Evolutionary conservation across 2,329 filamentous ascomycete species (phyloP), one percentile per base, ranked within the genome.

Genomic region (Fusarium verrucosum): DNA sequence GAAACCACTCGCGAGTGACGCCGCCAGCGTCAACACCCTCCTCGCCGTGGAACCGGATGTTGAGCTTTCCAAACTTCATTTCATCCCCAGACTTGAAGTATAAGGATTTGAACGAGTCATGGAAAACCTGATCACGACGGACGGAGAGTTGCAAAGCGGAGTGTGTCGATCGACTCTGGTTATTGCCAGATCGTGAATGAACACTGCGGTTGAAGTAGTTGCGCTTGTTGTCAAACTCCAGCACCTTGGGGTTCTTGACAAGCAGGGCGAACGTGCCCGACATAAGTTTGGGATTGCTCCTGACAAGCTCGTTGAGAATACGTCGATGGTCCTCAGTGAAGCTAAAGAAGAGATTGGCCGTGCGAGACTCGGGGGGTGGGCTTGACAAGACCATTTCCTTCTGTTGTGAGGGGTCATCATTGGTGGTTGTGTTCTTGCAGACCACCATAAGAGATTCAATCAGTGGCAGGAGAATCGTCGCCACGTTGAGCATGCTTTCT

Each of bases 201-300:
- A 99, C 89, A 72, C 92, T 94, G 61, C 95, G 91, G 75, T 89
- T 97, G 83, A 99, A 99, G 84, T 96, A 99, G 79, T 96, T 98
- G 72, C 95, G 93, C 83, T 99, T 99, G 82, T 99, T 99, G 80
- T 99, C 95, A 73, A 99, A 99, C 74, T 99, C 95, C 13, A 99
- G 83, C 5, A 99, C 96, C 83, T 98, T 99, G 23, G 95, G 96
- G 74, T 99, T 99, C 83, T 97, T 97, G 64, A 98, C 95, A 43
- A 99, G 81, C 16, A 99, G 84, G 11, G 94, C 94, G 79, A 99
- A 97, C 4, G 94, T 97, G 50, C 95, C 95, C 58, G 94, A 97
- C 96, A 99, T 99, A 65, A 99, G 87, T 77, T 97, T 96, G 26
- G 96, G 95, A 69, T 96, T 98, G 74, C 96, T 92, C 65, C 96